Percentiles rank a stretch among this genome's conserved stretches.
These are phyloP conservation scores for Barbarea vulgaris DNA, from an alignment of 345 rosid genomes.

Conservation along the genomic window DNA sequence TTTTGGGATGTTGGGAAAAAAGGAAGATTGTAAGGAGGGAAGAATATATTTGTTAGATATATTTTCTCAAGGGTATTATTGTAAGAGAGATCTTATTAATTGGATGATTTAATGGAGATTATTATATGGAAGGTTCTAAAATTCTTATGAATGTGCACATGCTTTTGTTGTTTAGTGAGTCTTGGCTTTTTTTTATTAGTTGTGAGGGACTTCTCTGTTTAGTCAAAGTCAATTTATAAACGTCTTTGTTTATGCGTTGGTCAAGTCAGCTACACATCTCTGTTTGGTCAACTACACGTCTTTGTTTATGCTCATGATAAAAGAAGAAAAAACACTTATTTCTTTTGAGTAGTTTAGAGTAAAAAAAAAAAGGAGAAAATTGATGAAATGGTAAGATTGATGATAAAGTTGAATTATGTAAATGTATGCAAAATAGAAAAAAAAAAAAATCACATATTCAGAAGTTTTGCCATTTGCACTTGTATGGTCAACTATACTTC, in stretches of 20 bases:
- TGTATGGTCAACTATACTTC: not conserved
- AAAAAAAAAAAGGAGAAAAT: too few species aligned
- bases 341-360: too few species aligned
- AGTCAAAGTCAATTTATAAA: not conserved
- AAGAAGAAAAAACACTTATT: too few species aligned
- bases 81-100: constrained; percentile 10
- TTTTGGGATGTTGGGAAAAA: not conserved
- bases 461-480: too few species aligned
- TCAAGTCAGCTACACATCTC: too few species aligned
- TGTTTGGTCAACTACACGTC: not conserved
- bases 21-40: not conserved
- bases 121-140: not conserved
- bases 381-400: too few species aligned
- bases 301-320: not conserved
- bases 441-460: too few species aligned
- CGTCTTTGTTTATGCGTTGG: not conserved
- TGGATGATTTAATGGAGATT: not conserved
- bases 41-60: not conserved
- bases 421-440: too few species aligned
- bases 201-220: not conserved
- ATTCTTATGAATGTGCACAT: not conserved
- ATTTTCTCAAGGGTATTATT: constrained; percentile 1
- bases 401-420: too few species aligned
- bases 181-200: not conserved
- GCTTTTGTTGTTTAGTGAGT: not conserved